These are phyloP conservation scores for Spathaspora passalidarum DNA, from an alignment of 805 yeast species.

Conservation along the genomic window DNA sequence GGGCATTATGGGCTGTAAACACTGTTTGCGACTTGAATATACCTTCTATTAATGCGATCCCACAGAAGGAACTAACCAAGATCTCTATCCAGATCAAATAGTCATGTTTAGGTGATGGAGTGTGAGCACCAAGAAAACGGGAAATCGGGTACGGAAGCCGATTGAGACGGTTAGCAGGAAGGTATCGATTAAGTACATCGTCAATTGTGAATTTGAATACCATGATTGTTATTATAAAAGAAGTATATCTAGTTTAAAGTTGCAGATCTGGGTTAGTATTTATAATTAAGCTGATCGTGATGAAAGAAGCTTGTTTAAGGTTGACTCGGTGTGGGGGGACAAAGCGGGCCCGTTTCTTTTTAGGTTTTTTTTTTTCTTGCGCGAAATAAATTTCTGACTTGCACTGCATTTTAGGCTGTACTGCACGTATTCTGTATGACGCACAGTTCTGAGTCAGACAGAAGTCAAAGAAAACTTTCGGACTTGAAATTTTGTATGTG, in stretches of 20 bases:
- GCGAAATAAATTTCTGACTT: too few species aligned
- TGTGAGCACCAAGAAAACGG: slow-evolving; percentile 40
- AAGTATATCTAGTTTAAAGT: background rate
- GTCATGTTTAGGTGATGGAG: slow-evolving; percentile 29
- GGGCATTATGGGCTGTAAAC: slow-evolving; percentile 42
- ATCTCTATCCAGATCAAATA: slow-evolving; percentile 46
- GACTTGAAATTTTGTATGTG: background rate
- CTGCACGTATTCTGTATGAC: background rate
- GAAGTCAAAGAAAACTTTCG: background rate
- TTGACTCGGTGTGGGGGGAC: too few species aligned
- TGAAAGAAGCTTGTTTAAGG: too few species aligned
- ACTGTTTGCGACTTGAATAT: slow-evolving; percentile 40
- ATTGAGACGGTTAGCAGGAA: slow-evolving; percentile 24
- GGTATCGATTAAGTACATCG: slow-evolving; percentile 21
- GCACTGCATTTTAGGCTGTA: too few species aligned
- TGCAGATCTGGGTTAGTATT: background rate
- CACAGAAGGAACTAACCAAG: slow-evolving; percentile 44
- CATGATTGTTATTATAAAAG: slow-evolving; percentile 4
- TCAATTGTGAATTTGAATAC: slow-evolving; percentile 41
- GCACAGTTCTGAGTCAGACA: background rate
- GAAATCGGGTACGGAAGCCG: slow-evolving; percentile 32
- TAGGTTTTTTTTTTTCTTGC: background rate
- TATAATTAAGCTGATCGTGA: too few species aligned
- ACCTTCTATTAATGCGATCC: slow-evolving; percentile 45
- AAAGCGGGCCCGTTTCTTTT: too few species aligned